A percentile compares a stretch with the other conserved stretches of the same genome.
phyloP scores from a whole-genome alignment of 306 rosid species.

The Vigna trinervia region DNA sequence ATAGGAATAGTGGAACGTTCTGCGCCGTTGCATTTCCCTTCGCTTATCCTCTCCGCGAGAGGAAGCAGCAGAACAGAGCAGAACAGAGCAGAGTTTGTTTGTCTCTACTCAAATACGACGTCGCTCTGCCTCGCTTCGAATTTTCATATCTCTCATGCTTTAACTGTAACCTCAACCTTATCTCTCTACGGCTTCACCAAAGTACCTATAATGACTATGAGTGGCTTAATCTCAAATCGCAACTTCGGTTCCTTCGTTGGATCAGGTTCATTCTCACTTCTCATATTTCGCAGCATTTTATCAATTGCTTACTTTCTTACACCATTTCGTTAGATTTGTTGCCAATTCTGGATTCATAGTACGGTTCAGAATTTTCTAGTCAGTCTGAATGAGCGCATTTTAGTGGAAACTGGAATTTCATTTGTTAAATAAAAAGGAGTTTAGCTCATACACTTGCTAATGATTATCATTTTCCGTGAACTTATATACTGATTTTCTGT shows the following conservation, averaged over 20 bases:
- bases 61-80: constrained; percentile 14
- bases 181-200: not conserved
- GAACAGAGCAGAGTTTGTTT: not conserved
- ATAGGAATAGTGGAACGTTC: not conserved
- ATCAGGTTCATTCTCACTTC: constrained; percentile 49
- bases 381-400: not conserved
- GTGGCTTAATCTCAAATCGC: constrained; percentile 71
- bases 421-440: not conserved
- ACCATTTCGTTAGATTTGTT: not conserved
- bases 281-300: constrained; percentile 24
- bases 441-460: not conserved
- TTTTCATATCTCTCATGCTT: constrained; percentile 27
- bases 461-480: not conserved
- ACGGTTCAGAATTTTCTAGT: not conserved
- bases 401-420: not conserved
- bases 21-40: constrained; percentile 34
- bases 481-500: not conserved
- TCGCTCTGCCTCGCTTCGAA: constrained; percentile 33
- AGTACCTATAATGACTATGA: constrained; percentile 66
- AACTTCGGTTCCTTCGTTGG: constrained; percentile 64
- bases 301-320: not conserved
- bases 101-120: constrained; percentile 43
- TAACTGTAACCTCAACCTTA: not conserved
- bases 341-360: not conserved
- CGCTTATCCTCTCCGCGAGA: constrained; percentile 61